Conservation (phyloP, 1,284 basidiomycete species). For the Boletellus deceptivus region DNA sequence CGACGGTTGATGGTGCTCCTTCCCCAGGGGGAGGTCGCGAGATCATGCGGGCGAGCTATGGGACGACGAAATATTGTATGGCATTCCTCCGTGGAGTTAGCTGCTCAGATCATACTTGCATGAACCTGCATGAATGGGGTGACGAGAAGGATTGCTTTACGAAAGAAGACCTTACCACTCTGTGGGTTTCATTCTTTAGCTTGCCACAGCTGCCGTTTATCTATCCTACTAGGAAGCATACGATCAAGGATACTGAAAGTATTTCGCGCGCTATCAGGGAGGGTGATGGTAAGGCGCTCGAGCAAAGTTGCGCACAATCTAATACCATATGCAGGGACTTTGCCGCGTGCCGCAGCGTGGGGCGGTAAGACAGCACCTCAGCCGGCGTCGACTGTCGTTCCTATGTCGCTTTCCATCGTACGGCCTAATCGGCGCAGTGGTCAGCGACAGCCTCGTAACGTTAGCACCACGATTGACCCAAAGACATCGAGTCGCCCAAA, state of each 20-base stretch:
- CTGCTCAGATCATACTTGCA: constrained; percentile 88
- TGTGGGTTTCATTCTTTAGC: constrained; percentile 52
- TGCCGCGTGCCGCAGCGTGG: constrained; percentile 86
- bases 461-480: constrained; percentile 34
- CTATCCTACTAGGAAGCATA: constrained; percentile 65
- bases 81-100: constrained; percentile 85
- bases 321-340: constrained; percentile 35
- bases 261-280: constrained; percentile 56
- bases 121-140: constrained; percentile 97
- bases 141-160: constrained; percentile 97
- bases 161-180: constrained; percentile 86
- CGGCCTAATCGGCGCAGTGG: constrained; percentile 44
- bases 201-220: constrained; percentile 15
- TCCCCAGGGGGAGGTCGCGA: constrained; percentile 79
- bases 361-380: constrained; percentile 51
- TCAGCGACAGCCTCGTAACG: constrained; percentile 41
- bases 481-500: constrained; percentile 35
- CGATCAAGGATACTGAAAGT: constrained; percentile 81
- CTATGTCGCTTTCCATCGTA: constrained; percentile 27
- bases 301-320: constrained; percentile 1
- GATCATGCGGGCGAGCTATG: constrained; percentile 90
- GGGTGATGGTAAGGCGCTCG: constrained; percentile 51
- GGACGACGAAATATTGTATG: constrained; percentile 99
- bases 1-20: constrained; percentile 88
- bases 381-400: constrained; percentile 12